These are phyloP conservation scores for Dipodascus albidus DNA, from an alignment of 805 yeast species.

Conservation along the genomic window DNA sequence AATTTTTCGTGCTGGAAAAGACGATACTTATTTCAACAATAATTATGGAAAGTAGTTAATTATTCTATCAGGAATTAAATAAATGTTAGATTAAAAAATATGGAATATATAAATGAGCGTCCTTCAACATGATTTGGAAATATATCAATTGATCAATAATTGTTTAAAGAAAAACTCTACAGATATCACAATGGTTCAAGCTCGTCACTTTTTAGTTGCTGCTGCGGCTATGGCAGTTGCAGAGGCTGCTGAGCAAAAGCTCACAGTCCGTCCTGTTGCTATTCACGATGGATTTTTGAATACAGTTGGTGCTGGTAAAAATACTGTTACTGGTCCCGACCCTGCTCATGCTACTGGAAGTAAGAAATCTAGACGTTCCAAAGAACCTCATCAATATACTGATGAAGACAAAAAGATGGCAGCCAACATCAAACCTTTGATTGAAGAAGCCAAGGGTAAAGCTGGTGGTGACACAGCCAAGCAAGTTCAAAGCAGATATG, in stretches of 20 bases:
- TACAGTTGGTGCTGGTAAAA: not conserved
- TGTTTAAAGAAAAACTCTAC: not conserved
- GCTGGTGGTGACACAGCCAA: not conserved
- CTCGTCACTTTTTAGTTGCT: not conserved
- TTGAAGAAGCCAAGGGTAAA: not conserved
- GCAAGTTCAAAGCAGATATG: not conserved
- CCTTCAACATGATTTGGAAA: not conserved
- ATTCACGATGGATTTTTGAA: not conserved
- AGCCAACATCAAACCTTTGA: not conserved
- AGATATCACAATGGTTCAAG: constrained; percentile 1
- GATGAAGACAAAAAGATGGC: not conserved
- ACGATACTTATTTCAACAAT: too few species aligned
- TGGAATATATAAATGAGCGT: not conserved
- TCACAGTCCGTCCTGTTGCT: not conserved
- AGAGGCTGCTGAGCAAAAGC: not conserved
- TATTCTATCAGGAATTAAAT: not conserved
- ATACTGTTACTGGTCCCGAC: not conserved
- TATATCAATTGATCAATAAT: too few species aligned
- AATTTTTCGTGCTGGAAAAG: not conserved
- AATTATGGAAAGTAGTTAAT: too few species aligned
- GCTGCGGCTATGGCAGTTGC: not conserved
- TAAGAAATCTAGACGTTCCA: not conserved
- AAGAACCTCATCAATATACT: not conserved
- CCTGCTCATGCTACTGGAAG: too few species aligned
- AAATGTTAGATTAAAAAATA: not conserved